phyloP scores from a whole-genome alignment of 805 yeast species.

The Dipodascus albidus region DNA sequence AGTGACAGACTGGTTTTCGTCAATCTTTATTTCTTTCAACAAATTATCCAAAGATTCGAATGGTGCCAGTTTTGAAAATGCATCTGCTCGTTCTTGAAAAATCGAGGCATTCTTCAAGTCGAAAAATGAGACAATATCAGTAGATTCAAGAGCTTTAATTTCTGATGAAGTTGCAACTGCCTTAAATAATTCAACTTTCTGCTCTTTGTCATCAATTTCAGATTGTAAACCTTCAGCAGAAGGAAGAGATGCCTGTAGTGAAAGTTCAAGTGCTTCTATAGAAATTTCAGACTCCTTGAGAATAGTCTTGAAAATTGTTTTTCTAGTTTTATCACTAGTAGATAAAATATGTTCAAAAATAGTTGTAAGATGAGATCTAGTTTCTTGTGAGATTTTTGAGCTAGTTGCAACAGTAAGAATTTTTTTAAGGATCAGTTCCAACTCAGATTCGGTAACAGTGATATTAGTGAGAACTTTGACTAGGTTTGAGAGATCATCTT shows the following conservation, averaged over 20 bases:
- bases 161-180: constrained; percentile 7
- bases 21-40: constrained; percentile 3
- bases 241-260: constrained; percentile 49
- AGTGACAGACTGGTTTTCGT: constrained; percentile 17
- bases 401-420: constrained; percentile 5
- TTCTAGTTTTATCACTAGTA: constrained; percentile 21
- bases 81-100: background rate
- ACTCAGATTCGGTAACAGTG: constrained; percentile 11
- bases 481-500: constrained; percentile 16
- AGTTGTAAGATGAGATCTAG: background rate
- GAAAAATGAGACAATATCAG: constrained; percentile 1
- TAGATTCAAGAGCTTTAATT: background rate
- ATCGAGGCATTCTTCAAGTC: background rate
- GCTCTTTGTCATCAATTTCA: constrained; percentile 12
- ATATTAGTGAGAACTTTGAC: constrained; percentile 13
- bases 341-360: constrained; percentile 30
- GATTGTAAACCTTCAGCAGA: constrained; percentile 10
- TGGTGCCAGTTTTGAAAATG: background rate
- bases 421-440: constrained; percentile 10
- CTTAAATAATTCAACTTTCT: constrained; percentile 12
- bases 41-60: background rate
- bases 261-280: constrained; percentile 48
- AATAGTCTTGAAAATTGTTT: constrained; percentile 15
- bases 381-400: background rate
- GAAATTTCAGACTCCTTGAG: constrained; percentile 5